Conservation (phyloP, 1,284 basidiomycete species). For the Hymenochaete sp. region DNA sequence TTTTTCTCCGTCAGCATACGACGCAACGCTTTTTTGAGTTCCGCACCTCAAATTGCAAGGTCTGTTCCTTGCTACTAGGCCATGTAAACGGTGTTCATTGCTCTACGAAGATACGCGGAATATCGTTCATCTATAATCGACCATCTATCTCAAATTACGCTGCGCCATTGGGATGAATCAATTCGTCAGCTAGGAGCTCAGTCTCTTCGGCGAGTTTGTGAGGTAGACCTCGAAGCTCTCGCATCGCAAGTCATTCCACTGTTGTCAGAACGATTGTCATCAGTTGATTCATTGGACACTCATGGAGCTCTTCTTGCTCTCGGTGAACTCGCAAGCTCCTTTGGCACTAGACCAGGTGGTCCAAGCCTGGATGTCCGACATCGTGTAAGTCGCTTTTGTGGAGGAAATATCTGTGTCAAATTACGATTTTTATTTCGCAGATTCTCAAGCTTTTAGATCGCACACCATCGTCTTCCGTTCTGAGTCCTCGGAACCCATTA, state of each 20-base stretch:
- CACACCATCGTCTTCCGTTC: conserved; percentile 38
- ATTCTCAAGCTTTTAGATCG: conserved; percentile 48
- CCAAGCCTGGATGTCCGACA: conserved; percentile 8
- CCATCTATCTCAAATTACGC: conserved; percentile 66
- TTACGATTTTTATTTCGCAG: too few relatives aligned
- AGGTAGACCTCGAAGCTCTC: conserved; percentile 47
- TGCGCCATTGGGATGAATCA: conserved; percentile 84
- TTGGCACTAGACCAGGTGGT: conserved; percentile 4
- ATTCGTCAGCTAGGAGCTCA: conserved; percentile 80
- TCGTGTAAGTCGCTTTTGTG: neutral
- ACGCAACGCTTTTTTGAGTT: conserved; percentile 74
- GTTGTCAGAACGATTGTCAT: conserved; percentile 59
- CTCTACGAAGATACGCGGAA: conserved; percentile 44
- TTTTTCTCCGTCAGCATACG: conserved; percentile 90
- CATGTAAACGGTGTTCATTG: conserved; percentile 10
- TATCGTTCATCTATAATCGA: conserved; percentile 68
- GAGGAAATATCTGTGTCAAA: too few relatives aligned
- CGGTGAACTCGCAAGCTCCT: conserved; percentile 54
- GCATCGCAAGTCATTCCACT: conserved; percentile 43
- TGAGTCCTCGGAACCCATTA: conserved; percentile 64
- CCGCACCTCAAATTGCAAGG: conserved; percentile 81
- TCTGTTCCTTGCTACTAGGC: conserved; percentile 33
- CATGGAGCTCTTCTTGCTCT: conserved; percentile 80
- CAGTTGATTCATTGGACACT: conserved; percentile 62
- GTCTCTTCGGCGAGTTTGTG: conserved; percentile 63